phyloP scores from a whole-genome alignment of 2,329 filamentous ascomycete species.

The Beauveria caledonica region DNA sequence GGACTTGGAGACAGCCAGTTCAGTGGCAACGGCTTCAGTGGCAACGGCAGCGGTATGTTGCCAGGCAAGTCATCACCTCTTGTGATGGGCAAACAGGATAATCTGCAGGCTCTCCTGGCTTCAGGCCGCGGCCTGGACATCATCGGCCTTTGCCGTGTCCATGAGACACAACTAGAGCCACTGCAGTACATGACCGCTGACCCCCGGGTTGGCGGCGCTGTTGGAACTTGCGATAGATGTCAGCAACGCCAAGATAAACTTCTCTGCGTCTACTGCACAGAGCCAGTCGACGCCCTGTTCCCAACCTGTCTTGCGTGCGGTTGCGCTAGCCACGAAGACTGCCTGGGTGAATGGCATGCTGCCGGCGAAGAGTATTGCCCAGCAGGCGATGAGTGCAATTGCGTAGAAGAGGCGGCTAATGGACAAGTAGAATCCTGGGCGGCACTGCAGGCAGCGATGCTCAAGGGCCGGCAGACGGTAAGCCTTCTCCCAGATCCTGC shows the following conservation, averaged over 20 bases:
- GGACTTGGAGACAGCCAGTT: conserved; percentile 14
- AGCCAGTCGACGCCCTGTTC: conserved; percentile 52
- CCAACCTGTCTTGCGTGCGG: conserved; percentile 55
- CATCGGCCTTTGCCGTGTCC: conserved; percentile 53
- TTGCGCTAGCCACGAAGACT: conserved; percentile 52
- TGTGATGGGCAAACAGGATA: conserved; percentile 48
- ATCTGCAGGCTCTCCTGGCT: conserved; percentile 39
- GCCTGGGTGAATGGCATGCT: conserved; percentile 51
- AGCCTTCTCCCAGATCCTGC: background rate
- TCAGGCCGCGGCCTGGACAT: conserved; percentile 53
- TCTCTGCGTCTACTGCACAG: conserved; percentile 53
- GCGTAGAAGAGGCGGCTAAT: conserved; percentile 45
- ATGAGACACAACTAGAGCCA: conserved; percentile 55
- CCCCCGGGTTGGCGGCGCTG: conserved; percentile 35
- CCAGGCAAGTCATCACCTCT: conserved; percentile 40
- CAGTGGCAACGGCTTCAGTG: conserved; percentile 14
- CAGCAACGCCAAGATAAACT: conserved; percentile 48
- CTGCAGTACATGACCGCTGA: conserved; percentile 38
- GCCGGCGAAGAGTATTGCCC: conserved; percentile 50
- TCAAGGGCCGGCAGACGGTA: conserved; percentile 20
- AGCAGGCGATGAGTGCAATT: conserved; percentile 57
- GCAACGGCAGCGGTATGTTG: conserved; percentile 22
- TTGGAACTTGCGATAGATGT: conserved; percentile 44
- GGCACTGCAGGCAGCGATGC: conserved; percentile 33
- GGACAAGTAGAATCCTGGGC: conserved; percentile 55